These are phyloP conservation scores for Fusarium lateritium DNA, from an alignment of 2,329 filamentous ascomycete species.

Conservation along the genomic window DNA sequence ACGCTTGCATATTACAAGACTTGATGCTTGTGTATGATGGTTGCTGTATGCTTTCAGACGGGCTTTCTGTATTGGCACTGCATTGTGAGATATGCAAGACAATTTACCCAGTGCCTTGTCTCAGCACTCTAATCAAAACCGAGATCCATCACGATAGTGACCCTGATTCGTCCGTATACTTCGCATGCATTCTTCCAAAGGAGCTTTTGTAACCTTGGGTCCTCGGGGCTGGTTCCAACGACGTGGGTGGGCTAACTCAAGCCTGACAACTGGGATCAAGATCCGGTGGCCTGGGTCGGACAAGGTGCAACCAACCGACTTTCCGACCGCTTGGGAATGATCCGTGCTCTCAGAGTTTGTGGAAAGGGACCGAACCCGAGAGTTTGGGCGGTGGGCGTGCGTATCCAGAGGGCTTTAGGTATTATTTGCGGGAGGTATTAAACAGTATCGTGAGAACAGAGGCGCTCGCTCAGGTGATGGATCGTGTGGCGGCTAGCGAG, in stretches of 20 bases:
- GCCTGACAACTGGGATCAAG: conserved; percentile 39
- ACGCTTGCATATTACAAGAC: not conserved
- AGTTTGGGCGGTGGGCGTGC: conserved; percentile 15
- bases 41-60: conserved; percentile 4
- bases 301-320: conserved; percentile 35
- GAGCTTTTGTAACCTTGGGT: not conserved
- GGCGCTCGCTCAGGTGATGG: not conserved
- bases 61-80: conserved; percentile 4
- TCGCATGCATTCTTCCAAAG: not conserved
- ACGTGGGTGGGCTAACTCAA: conserved; percentile 45
- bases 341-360: conserved; percentile 13
- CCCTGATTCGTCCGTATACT: not conserved
- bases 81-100: conserved; percentile 15
- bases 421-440: not conserved
- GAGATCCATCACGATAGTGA: conserved; percentile 5
- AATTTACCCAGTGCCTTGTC: conserved; percentile 1
- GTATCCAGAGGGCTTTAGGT: not conserved
- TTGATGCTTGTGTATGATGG: not conserved
- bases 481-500: not conserved
- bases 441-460: conserved; percentile 2
- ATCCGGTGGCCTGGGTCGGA: conserved; percentile 48
- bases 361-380: conserved; percentile 4
- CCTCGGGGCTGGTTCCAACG: conserved; percentile 35
- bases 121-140: conserved; percentile 3
- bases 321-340: conserved; percentile 44